Conservation (phyloP, 495 filamentous ascomycete genomes). For the Physcia stellaris region DNA sequence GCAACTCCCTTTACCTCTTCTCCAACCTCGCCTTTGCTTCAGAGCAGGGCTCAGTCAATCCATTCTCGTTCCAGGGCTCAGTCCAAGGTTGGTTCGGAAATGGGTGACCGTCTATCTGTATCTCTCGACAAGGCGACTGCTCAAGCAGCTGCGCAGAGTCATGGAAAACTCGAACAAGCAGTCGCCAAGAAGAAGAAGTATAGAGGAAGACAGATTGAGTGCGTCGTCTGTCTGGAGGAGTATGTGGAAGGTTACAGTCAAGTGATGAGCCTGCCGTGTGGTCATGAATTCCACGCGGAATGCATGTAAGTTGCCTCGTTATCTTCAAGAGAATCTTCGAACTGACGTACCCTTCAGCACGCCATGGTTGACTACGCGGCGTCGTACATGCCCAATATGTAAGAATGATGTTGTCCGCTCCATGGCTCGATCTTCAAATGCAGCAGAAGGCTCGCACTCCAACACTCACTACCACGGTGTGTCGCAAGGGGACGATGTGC, state of each 20-base stretch:
- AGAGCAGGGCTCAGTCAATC: slow-evolving; percentile 21
- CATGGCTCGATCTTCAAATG: slow-evolving; percentile 28
- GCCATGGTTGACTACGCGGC: slow-evolving; percentile 92
- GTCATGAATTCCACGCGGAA: slow-evolving; percentile 93
- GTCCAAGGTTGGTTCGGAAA: slow-evolving; percentile 51
- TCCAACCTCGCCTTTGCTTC: slow-evolving; percentile 63
- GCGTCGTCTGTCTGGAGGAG: slow-evolving; percentile 95
- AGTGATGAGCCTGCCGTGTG: slow-evolving; percentile 97
- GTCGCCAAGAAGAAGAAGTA: slow-evolving; percentile 65
- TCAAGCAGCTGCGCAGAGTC: slow-evolving; percentile 23
- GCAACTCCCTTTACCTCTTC: slow-evolving; percentile 46
- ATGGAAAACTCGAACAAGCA: slow-evolving; percentile 36
- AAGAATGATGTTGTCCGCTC: slow-evolving; percentile 86
- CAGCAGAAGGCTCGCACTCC: slow-evolving; percentile 31
- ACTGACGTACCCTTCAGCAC: slow-evolving; percentile 44
- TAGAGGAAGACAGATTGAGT: slow-evolving; percentile 78
- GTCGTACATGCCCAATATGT: slow-evolving; percentile 93
- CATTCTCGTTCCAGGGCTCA: slow-evolving; percentile 42
- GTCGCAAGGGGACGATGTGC: slow-evolving; percentile 32
- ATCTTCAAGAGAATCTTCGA: background rate
- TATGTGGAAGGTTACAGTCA: slow-evolving; percentile 88
- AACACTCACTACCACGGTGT: slow-evolving; percentile 35
- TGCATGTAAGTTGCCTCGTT: slow-evolving; percentile 73
- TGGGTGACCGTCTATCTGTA: slow-evolving; percentile 32
- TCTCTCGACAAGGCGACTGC: slow-evolving; percentile 20